Evolutionary conservation across 768 basidiomycete species (phyloP).

Genomic region (Hericium erinaceus): DNA sequence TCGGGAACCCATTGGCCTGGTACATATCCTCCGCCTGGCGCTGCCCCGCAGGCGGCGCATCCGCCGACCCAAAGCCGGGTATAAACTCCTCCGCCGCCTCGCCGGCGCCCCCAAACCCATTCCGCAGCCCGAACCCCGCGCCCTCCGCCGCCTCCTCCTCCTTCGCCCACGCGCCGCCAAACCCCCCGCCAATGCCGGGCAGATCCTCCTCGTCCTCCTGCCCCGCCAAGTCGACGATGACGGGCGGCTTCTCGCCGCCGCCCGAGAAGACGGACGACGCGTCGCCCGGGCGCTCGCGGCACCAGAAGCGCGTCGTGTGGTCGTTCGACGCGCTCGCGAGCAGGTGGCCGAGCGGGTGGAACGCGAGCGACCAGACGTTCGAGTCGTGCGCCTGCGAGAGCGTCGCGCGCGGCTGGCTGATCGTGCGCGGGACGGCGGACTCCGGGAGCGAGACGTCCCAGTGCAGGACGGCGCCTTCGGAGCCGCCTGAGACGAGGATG

Average conservation of each 20-base stretch:
- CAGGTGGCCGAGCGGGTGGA: constrained; percentile 92
- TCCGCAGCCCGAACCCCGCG: constrained; percentile 13
- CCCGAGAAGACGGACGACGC: constrained; percentile 66
- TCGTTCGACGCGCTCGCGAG: constrained; percentile 94
- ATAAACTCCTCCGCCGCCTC: constrained; percentile 54
- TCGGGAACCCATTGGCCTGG: constrained; percentile 14
- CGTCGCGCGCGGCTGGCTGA: constrained; percentile 58
- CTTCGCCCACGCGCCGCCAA: constrained; percentile 16
- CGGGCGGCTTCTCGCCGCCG: constrained; percentile 80
- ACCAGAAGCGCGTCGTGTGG: constrained; percentile 99
- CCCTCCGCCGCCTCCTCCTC: constrained; percentile 10
- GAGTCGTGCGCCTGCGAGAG: constrained; percentile 97
- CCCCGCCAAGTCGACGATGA: constrained; percentile 44
- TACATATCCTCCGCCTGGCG: constrained; percentile 48
- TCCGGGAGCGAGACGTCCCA: constrained; percentile 71
- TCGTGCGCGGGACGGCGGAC: constrained; percentile 30
- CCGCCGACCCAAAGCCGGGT: constrained; percentile 45
- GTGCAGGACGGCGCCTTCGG: constrained; percentile 89
- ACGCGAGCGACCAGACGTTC: constrained; percentile 92
- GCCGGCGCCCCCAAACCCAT: constrained; percentile 4
- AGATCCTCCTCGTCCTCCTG: constrained; percentile 60
- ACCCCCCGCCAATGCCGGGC: constrained; percentile 58
- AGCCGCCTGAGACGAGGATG: constrained; percentile 86
- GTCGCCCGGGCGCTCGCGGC: constrained; percentile 83
- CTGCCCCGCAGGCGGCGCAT: constrained; percentile 28